A percentile compares a stretch with the other conserved stretches of the same genome.
Evolutionary conservation across 371 early-diverging fungal species (phyloP).

Genomic region (Haplosporangium sp.): DNA sequence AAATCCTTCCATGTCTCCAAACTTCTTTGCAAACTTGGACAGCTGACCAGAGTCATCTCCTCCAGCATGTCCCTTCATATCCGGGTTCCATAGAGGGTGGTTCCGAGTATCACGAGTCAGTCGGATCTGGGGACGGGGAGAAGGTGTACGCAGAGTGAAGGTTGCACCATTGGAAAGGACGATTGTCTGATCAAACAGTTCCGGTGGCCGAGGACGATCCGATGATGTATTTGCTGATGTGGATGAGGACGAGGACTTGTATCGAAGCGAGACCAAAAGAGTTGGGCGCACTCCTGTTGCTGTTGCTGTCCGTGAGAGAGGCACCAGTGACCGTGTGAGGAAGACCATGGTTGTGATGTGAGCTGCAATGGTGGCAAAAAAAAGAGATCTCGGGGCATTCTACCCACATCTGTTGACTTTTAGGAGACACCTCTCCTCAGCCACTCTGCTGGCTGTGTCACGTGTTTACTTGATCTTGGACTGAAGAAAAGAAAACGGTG

Average conservation of each 20-base stretch:
- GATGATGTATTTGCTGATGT: constrained; percentile 3
- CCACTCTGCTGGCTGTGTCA: too few species aligned
- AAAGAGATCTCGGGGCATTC: too few species aligned
- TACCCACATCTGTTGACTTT: too few species aligned
- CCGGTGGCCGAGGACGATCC: constrained; percentile 57
- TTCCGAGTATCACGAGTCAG: constrained; percentile 93
- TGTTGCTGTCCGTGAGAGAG: constrained; percentile 15
- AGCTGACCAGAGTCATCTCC: constrained; percentile 80
- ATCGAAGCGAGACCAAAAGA: constrained; percentile 11
- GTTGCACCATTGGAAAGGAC: constrained; percentile 92
- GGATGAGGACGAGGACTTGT: constrained; percentile 30
- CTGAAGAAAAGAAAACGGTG: too few species aligned
- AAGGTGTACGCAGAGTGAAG: constrained; percentile 84
- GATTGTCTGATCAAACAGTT: constrained; percentile 84
- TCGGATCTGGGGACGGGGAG: constrained; percentile 85
- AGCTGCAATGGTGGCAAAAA: background rate
- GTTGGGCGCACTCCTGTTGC: constrained; percentile 6
- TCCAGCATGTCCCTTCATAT: constrained; percentile 50
- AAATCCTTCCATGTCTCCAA: constrained; percentile 72
- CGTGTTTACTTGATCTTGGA: too few species aligned
- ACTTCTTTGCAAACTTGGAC: constrained; percentile 80
- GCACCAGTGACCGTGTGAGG: constrained; percentile 29
- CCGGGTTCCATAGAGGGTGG: constrained; percentile 94
- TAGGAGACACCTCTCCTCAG: too few species aligned
- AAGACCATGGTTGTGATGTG: constrained; percentile 20